Evolutionary conservation across 164 flowering plant species (phyloP).

Genomic region (Chimonanthus praecox): DNA sequence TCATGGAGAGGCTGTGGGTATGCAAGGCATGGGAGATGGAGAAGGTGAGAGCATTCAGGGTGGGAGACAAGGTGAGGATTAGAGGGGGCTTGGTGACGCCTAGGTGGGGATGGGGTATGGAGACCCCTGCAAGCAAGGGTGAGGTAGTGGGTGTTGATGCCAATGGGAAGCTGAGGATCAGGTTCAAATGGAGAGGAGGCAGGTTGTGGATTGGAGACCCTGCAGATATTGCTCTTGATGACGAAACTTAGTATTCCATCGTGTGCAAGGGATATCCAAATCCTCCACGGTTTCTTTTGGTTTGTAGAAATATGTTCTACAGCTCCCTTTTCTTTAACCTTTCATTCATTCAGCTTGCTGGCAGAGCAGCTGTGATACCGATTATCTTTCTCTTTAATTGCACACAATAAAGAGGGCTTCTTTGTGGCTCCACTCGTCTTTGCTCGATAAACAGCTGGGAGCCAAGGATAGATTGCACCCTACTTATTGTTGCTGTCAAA

Average conservation of each 20-base stretch:
- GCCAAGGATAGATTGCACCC: constrained; percentile 1
- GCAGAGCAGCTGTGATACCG: constrained; percentile 8
- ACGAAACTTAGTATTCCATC: constrained; percentile 10
- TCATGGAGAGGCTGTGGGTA: constrained; percentile 83
- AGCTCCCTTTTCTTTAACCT: constrained; percentile 2
- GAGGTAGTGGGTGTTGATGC: constrained; percentile 90
- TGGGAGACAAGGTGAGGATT: constrained; percentile 84
- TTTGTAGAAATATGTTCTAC: constrained; percentile 4
- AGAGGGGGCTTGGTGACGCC: constrained; percentile 73
- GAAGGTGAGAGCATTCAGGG: constrained; percentile 57
- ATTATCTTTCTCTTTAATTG: constrained; percentile 1
- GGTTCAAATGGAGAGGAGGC: constrained; percentile 90
- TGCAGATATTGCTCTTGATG: constrained; percentile 84
- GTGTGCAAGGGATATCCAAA: constrained; percentile 2
- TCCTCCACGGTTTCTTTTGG: not conserved
- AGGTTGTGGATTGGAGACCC: constrained; percentile 95
- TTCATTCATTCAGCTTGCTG: not conserved
- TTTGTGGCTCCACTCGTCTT: not conserved
- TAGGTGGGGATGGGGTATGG: constrained; percentile 99
- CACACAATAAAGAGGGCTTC: constrained; percentile 1
- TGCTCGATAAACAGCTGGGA: not conserved
- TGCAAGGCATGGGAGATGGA: constrained; percentile 83
- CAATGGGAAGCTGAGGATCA: constrained; percentile 85
- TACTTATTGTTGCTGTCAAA: constrained; percentile 1
- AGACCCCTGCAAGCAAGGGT: constrained; percentile 89